Conservation (phyloP, 257 asterid species). For the Prunella vulgaris region DNA sequence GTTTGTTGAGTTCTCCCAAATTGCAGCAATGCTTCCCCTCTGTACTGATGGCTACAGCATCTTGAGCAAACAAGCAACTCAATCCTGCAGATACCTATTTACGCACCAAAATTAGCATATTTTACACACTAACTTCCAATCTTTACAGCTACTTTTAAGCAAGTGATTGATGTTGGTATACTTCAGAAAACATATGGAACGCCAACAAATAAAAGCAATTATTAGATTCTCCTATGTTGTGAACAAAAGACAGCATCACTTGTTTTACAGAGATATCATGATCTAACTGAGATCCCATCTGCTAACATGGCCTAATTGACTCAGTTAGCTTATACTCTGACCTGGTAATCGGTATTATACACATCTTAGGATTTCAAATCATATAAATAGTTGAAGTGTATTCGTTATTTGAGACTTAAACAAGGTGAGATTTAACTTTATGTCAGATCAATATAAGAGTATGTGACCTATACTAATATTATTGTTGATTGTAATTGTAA, state of each 20-base stretch:
- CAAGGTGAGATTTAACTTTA: no score
- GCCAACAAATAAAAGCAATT: neutral
- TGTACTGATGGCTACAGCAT: constrained; percentile 47
- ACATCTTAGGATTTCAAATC: no score
- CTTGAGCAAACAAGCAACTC: constrained; percentile 52
- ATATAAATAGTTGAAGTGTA: no score
- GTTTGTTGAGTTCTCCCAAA: constrained; percentile 59
- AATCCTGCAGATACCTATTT: constrained; percentile 67
- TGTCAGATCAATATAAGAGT: no score
- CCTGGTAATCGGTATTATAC: no score
- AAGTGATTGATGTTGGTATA: neutral
- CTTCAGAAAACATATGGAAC: neutral
- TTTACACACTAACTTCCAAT: neutral
- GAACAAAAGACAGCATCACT: neutral
- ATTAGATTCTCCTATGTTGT: neutral
- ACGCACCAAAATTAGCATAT: neutral
- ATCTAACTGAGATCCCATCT: neutral
- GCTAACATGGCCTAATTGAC: neutral
- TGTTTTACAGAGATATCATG: neutral
- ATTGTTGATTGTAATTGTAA: no score
- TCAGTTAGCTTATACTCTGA: neutral
- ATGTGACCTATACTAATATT: no score
- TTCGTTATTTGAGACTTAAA: neutral
- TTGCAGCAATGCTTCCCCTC: constrained; percentile 46
- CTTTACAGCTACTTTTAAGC: neutral